phyloP scores from a whole-genome alignment of 495 filamentous ascomycete genomes.

The Rostrohypoxylon terebratum region DNA sequence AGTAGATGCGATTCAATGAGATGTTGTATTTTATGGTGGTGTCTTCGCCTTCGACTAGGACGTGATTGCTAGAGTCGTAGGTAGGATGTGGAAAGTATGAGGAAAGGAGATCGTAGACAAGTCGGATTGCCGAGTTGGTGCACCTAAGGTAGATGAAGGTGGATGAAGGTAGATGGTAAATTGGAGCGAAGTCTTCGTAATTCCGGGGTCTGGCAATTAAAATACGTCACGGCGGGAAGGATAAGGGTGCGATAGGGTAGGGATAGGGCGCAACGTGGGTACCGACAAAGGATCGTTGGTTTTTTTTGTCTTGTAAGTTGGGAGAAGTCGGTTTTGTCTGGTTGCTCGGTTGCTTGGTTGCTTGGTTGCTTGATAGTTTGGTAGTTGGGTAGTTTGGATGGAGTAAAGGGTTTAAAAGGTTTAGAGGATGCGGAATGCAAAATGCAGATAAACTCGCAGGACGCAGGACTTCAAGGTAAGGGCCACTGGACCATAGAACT shows the following conservation, averaged over 20 bases:
- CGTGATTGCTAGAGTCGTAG: slow-evolving; percentile 25
- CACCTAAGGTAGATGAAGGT: background rate
- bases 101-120: slow-evolving; percentile 50
- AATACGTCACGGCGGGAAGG: slow-evolving; percentile 6
- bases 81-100: slow-evolving; percentile 30
- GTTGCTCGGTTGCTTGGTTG: no score
- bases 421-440: slow-evolving; percentile 4
- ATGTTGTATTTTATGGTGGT: slow-evolving; percentile 47
- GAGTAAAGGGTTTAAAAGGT: background rate
- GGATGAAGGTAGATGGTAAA: background rate
- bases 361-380: no score
- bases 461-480: slow-evolving; percentile 3
- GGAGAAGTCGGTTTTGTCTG: slow-evolving; percentile 2
- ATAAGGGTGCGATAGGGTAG: background rate
- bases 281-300: background rate
- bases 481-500: background rate
- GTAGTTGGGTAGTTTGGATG: background rate
- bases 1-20: slow-evolving; percentile 31
- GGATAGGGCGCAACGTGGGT: slow-evolving; percentile 1
- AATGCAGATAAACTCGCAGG: slow-evolving; percentile 28
- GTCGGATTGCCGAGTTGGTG: slow-evolving; percentile 20
- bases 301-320: slow-evolving; percentile 7
- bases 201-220: slow-evolving; percentile 21
- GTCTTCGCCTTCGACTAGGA: slow-evolving; percentile 45
- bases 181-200: slow-evolving; percentile 31